Percentiles rank a stretch among this genome's conserved stretches.
Conservation (phyloP, 2,329 filamentous ascomycete species). For the Sclerotiophoma versabilis region DNA sequence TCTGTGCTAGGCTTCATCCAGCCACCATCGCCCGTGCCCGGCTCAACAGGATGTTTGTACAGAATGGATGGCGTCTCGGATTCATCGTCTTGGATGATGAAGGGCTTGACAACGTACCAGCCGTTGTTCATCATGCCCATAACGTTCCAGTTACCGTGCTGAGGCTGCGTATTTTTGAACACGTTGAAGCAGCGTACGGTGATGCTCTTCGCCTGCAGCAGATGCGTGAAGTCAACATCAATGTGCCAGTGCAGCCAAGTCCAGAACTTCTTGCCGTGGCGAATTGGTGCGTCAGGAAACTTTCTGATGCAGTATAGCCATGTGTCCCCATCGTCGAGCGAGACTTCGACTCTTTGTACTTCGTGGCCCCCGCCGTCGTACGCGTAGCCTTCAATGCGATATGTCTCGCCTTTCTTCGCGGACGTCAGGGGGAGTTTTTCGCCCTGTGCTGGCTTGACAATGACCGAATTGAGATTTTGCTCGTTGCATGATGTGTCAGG, state of each 20-base stretch:
- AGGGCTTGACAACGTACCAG: slow-evolving; percentile 56
- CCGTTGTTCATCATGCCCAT: slow-evolving; percentile 65
- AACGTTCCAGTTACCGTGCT: slow-evolving; percentile 57
- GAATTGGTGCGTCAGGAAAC: slow-evolving; percentile 58
- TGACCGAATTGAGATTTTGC: slow-evolving; percentile 61
- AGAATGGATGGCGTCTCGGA: slow-evolving; percentile 37
- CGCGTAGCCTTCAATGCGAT: slow-evolving; percentile 61
- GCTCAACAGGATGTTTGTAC: slow-evolving; percentile 50
- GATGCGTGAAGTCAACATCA: slow-evolving; percentile 55
- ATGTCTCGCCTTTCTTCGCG: slow-evolving; percentile 50
- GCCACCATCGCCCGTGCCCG: slow-evolving; percentile 54
- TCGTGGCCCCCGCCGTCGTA: slow-evolving; percentile 59
- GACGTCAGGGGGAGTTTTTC: slow-evolving; percentile 50
- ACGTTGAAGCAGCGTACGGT: slow-evolving; percentile 58
- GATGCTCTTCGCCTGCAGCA: slow-evolving; percentile 54
- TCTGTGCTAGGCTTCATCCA: slow-evolving; percentile 61
- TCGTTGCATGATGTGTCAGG: slow-evolving; percentile 55
- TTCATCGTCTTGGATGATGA: slow-evolving; percentile 46
- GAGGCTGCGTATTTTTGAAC: slow-evolving; percentile 60
- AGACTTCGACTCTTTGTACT: slow-evolving; percentile 60
- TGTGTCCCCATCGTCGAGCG: slow-evolving; percentile 55
- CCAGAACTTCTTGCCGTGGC: slow-evolving; percentile 63
- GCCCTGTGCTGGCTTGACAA: slow-evolving; percentile 56
- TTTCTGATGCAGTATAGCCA: slow-evolving; percentile 61
- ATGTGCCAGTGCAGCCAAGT: slow-evolving; percentile 62